phyloP scores from a whole-genome alignment of 768 basidiomycete genomes.

The Collybia mongolica region DNA sequence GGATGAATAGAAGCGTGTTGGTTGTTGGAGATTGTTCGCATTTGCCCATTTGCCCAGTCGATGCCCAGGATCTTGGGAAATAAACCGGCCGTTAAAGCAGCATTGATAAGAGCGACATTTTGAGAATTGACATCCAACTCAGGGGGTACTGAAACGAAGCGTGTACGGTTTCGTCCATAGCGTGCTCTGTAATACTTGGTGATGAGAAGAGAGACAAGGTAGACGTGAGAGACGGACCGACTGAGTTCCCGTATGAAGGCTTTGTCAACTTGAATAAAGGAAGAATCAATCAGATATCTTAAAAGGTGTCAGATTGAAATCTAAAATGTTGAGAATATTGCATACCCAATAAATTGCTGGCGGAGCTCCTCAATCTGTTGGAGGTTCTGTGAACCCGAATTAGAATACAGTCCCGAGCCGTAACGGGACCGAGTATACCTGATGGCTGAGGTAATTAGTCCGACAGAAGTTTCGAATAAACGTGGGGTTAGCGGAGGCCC shows the following conservation, averaged over 20 bases:
- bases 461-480: conserved; percentile 77
- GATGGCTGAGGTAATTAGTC: conserved; percentile 78
- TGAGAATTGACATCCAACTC: conserved; percentile 69
- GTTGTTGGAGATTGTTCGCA: conserved; percentile 83
- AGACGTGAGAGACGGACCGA: conserved; percentile 40
- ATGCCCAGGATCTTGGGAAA: conserved; percentile 87
- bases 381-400: conserved; percentile 57
- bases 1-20: conserved; percentile 83
- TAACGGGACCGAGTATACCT: conserved; percentile 41
- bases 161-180: conserved; percentile 69
- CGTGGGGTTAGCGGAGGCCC: conserved; percentile 61
- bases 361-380: conserved; percentile 96
- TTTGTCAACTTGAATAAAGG: conserved; percentile 71
- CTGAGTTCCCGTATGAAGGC: conserved; percentile 69
- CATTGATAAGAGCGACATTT: conserved; percentile 68
- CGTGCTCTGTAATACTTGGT: conserved; percentile 45
- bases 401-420: background rate
- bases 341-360: conserved; percentile 80
- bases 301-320: conserved; percentile 3
- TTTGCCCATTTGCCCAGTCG: conserved; percentile 57
- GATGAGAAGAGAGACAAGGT: conserved; percentile 5
- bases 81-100: conserved; percentile 80
- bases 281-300: conserved; percentile 87
- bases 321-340: background rate
- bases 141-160: conserved; percentile 73